Evolutionary conservation across 768 basidiomycete genomes (phyloP).

Genomic region (Mycena polygramma): DNA sequence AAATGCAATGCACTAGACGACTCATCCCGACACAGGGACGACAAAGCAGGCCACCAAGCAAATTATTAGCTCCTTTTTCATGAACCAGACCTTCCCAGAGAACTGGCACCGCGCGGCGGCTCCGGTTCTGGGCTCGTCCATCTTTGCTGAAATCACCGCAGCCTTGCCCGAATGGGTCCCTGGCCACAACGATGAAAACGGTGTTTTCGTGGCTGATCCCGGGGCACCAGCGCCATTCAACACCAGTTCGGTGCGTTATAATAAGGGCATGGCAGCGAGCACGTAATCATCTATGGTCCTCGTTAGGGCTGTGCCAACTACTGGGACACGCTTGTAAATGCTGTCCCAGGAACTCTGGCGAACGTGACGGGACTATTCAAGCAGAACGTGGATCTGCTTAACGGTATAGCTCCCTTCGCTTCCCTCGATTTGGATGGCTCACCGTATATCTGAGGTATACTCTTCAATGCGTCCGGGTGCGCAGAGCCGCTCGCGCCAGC

Average conservation of each 20-base stretch:
- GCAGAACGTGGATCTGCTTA: slow-evolving; percentile 2
- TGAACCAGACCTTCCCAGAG: background rate
- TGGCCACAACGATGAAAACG: slow-evolving; percentile 24
- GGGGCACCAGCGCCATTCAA: slow-evolving; percentile 24
- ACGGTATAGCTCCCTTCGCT: background rate
- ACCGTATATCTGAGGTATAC: too few species aligned
- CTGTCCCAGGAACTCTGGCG: too few species aligned
- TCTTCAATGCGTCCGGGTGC: too few species aligned
- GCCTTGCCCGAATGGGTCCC: too few species aligned
- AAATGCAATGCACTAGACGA: background rate
- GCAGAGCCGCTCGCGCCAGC: too few species aligned
- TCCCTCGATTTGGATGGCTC: too few species aligned
- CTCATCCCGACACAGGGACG: slow-evolving; percentile 11
- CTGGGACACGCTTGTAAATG: background rate
- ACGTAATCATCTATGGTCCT: background rate
- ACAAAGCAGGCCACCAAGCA: slow-evolving; percentile 10
- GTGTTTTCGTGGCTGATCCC: slow-evolving; percentile 19
- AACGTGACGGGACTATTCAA: too few species aligned
- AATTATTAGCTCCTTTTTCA: slow-evolving; percentile 15
- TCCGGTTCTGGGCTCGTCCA: too few species aligned
- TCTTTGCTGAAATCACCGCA: too few species aligned
- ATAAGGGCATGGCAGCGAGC: too few species aligned
- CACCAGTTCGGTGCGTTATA: slow-evolving; percentile 1
- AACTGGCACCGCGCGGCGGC: too few species aligned
- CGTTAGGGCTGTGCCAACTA: slow-evolving; percentile 3